Percentiles rank a stretch among this genome's conserved stretches.
Evolutionary conservation across 31 red algal genomes (phyloP).

Genomic region (Porphyra umbilicalis): DNA sequence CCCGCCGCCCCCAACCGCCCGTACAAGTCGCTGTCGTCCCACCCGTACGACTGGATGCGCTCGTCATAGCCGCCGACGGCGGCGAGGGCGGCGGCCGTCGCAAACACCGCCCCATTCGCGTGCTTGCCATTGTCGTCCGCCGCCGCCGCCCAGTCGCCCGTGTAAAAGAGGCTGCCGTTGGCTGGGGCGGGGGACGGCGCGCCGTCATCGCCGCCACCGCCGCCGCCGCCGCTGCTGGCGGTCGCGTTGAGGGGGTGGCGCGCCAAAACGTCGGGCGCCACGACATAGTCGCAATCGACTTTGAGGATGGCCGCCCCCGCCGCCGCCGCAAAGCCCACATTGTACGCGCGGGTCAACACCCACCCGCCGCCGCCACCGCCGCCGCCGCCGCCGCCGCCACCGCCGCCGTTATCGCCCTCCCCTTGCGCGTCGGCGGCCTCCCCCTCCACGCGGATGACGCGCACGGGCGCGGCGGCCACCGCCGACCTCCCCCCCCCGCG

Average conservation of each 20-base stretch:
- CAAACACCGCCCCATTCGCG: conserved; percentile 13
- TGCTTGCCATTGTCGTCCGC: conserved; percentile 21
- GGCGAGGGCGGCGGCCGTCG: background rate
- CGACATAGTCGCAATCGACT: conserved; percentile 43
- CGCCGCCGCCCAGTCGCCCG: conserved; percentile 36
- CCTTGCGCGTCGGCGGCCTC: background rate
- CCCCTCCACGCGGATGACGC: conserved; percentile 35
- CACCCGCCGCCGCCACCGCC: conserved; percentile 3
- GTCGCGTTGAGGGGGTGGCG: background rate
- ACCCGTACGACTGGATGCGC: conserved; percentile 85
- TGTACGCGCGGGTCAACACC: conserved; percentile 43
- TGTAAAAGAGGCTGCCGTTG: conserved; percentile 23
- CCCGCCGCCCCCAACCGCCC: conserved; percentile 2
- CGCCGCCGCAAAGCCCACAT: conserved; percentile 34
- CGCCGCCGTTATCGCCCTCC: background rate
- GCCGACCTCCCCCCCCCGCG: background rate
- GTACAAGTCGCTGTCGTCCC: conserved; percentile 30
- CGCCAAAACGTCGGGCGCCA: background rate
- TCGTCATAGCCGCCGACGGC: conserved; percentile 67
- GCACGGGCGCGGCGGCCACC: conserved; percentile 6
- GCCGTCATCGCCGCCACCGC: too few relatives aligned
- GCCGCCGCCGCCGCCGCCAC: background rate
- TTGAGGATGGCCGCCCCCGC: conserved; percentile 10
- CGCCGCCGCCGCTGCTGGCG: background rate
- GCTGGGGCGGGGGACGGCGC: too few relatives aligned